phyloP scores from a whole-genome alignment of 352 stramenopile species.

The Blastocystis hominis region DNA sequence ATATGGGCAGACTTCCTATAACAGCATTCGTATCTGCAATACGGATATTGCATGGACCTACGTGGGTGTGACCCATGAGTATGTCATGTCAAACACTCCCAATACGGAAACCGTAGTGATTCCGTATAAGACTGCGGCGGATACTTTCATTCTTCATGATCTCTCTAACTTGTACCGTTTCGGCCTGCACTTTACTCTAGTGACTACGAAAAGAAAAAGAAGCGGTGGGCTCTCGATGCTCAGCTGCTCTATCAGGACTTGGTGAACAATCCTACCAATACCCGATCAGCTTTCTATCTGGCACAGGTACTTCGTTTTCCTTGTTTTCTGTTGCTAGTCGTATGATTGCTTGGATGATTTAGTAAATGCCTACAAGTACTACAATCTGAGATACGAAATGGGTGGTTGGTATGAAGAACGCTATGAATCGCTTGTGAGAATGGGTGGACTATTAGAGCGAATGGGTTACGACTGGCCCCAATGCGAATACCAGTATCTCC shows the following conservation, averaged over 20 bases:
- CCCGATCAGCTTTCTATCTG: constrained; percentile 26
- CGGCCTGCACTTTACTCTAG: background rate
- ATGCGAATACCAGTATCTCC: background rate
- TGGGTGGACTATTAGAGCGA: constrained; percentile 34
- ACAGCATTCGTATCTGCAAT: constrained; percentile 49
- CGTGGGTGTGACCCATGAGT: constrained; percentile 54
- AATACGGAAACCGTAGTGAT: background rate
- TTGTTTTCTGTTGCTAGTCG: background rate
- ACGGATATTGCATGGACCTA: constrained; percentile 28
- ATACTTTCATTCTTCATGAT: constrained; percentile 50
- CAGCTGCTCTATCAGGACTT: constrained; percentile 1
- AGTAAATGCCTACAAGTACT: constrained; percentile 45
- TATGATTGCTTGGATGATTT: constrained; percentile 45
- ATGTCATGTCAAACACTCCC: constrained; percentile 30
- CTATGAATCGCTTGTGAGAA: constrained; percentile 13
- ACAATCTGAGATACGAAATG: constrained; percentile 38
- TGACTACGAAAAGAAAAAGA: background rate
- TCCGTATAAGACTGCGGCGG: background rate
- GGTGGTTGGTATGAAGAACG: constrained; percentile 38
- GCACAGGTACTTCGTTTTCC: background rate
- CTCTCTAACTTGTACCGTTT: constrained; percentile 13
- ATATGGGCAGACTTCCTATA: constrained; percentile 42
- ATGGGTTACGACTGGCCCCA: constrained; percentile 25
- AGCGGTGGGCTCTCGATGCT: constrained; percentile 11
- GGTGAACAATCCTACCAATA: constrained; percentile 16